Evolutionary conservation across 257 asterid species (phyloP), one percentile per base, ranked within the genome.

Genomic region (Thymus mandschuricus): DNA sequence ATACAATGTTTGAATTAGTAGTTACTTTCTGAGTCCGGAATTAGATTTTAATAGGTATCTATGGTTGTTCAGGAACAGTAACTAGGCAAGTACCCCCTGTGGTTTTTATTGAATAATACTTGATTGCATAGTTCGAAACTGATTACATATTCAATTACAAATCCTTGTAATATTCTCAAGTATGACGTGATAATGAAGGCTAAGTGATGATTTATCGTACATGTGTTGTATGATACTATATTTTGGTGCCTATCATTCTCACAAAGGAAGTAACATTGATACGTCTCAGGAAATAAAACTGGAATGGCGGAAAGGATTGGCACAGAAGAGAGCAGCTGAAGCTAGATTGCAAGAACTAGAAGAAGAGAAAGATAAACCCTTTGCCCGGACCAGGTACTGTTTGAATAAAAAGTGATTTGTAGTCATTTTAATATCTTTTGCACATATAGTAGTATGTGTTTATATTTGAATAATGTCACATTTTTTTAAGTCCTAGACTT

Each of bases 301-400:
- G 80, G 98, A 90, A 79, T 92, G 98, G 97, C 97, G 97, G 50
- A 87, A 90, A 70, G 97, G 98, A 45, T 76, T 92, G 86, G 91
- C 90, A 71, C 99, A 91, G 71, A 94, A 91, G 83, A 86, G 93
- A 69, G 98, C 91, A 84, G 89, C 89, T 81, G 97, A 94, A 78
- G 92, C 85, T 57, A 88, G 81, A 76, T 59, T 86, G 68, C 80
- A 80, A 79, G 99, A 89, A 78, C 40, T 89, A 33, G 96, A 91
- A 78, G 78, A 28, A n/a, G 97, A 94, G 87, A 94, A 85, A 85
- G 86, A 89, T 27, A 89, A 85, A 78, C 99, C 97, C 27, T 94
- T 94, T 86, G 97, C 99, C 35, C 85, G 99, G 69, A 84, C 70
- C 92, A 91, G 96, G 97, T 90, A 77, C 63, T 56, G 4, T 10